Evolutionary conservation across 163 green algal genomes (phyloP).

Genomic region (Scenedesmus sp.): DNA sequence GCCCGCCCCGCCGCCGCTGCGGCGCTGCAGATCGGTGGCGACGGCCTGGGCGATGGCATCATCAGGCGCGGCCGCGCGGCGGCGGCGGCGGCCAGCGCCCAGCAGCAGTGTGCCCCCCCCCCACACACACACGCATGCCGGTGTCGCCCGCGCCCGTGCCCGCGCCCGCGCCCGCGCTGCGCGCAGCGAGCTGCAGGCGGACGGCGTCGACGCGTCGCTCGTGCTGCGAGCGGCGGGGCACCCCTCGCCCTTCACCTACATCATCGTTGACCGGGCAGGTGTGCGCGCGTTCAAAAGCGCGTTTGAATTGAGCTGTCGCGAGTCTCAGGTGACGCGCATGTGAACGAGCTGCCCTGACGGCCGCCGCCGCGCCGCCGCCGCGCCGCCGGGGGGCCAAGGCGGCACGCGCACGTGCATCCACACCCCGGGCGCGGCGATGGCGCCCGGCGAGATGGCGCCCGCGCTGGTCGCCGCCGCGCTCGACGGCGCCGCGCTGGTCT

Average conservation of each 20-base stretch:
- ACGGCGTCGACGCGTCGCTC: constrained; percentile 80
- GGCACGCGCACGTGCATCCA: constrained; percentile 96
- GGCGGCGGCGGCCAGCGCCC: no score
- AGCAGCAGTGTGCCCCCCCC: no score
- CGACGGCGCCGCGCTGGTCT: constrained; percentile 77
- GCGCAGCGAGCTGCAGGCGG: constrained; percentile 77
- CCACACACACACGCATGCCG: no score
- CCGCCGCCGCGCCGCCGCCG: constrained; percentile 1
- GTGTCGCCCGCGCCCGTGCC: not conserved
- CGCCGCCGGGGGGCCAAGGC: constrained; percentile 53
- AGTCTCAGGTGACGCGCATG: no score
- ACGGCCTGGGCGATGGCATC: constrained; percentile 85
- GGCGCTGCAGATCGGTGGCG: constrained; percentile 78
- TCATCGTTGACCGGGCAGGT: constrained; percentile 91
- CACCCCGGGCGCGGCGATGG: constrained; percentile 80
- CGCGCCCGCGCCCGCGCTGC: not conserved
- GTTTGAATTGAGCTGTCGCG: no score
- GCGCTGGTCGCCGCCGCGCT: constrained; percentile 50
- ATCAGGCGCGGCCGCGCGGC: constrained; percentile 44
- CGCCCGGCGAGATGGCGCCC: constrained; percentile 63
- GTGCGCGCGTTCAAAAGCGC: no score
- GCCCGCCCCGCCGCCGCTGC: constrained; percentile 1
- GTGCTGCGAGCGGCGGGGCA: constrained; percentile 68
- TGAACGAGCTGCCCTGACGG: not conserved
- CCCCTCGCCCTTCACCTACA: constrained; percentile 98